Base-by-base conservation (phyloP, 148 eudicot genomes). In the Euryodendron excelsum region DNA sequence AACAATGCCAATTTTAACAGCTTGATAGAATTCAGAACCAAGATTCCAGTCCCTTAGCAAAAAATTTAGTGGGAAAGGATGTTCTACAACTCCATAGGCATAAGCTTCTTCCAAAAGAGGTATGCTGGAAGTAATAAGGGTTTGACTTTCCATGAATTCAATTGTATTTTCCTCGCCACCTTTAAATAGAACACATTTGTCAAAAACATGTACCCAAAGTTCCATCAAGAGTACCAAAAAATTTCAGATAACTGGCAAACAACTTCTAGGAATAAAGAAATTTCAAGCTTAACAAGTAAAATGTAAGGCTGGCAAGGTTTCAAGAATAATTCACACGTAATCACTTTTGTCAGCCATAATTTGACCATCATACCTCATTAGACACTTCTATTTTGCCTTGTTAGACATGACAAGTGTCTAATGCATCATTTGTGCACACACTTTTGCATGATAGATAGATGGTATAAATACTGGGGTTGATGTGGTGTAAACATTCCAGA, bases 1-100 rank as follows among this genome's bases (percentile, higher is more conserved):
- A 77, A 96, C 99, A 74, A 96, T 89, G 86, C 99, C 98, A 83
- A 96, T 90, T 84, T 96, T 96, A 63, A 96, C 98, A 75, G 94
- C 95, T 70, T 96, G 91, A 86, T 96, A 96, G 80, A 96, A 96
- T 72, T 93, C 89, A 64, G 91, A 83, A 78, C 99, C 98, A 77
- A 93, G 99, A 83, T 86, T 84, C 99, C 99, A 96, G 63, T 88
- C 90, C 82, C 86, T 86, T n/a, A 96, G 65, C 74, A 85, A 87
- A 85, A 84, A 96, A 70, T 89, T 96, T 23, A 96, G 81, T 1
- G 99, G 99, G 75, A 92, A 96, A 56, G 99, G 99, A 85, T 93
- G 98, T 80, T 96, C 97, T 61, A 96, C 98, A 80, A 88, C 87
- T 66, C 98, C 99, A 79, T 89, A 92, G 3, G 90, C 82, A 82